Evolutionary conservation across 371 early-diverging fungal species (phyloP).

Genomic region (Umbelopsis sp.): DNA sequence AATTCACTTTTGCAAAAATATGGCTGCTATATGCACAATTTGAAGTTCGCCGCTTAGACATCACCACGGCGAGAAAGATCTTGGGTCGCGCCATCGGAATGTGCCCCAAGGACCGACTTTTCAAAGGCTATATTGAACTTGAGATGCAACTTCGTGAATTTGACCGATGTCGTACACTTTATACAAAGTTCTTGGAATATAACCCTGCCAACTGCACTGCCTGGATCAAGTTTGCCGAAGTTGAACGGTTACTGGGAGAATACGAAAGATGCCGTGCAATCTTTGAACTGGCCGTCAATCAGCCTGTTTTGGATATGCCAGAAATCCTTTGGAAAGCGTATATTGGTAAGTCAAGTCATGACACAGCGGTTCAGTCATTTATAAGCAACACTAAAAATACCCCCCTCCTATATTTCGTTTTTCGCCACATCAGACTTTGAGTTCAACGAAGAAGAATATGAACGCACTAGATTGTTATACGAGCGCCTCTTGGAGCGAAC

Average conservation of each 20-base stretch:
- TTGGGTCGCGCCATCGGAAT: slow-evolving; percentile 88
- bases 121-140: slow-evolving; percentile 95
- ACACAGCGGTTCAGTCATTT: too few relatives aligned
- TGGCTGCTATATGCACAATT: slow-evolving; percentile 94
- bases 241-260: slow-evolving; percentile 89
- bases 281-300: slow-evolving; percentile 87
- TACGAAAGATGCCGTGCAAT: slow-evolving; percentile 86
- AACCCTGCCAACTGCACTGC: slow-evolving; percentile 84
- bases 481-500: slow-evolving; percentile 84
- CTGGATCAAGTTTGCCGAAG: slow-evolving; percentile 94
- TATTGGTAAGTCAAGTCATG: slow-evolving; percentile 54
- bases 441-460: slow-evolving; percentile 79
- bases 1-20: slow-evolving; percentile 95
- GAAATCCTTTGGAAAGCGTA: slow-evolving; percentile 97
- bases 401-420: too few relatives aligned
- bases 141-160: slow-evolving; percentile 93
- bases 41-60: slow-evolving; percentile 80
- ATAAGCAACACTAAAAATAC: too few relatives aligned
- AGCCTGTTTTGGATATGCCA: slow-evolving; percentile 92
- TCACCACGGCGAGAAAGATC: slow-evolving; percentile 78
- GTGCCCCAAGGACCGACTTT: slow-evolving; percentile 83
- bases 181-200: slow-evolving; percentile 87
- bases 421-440: slow-evolving; percentile 77
- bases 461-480: slow-evolving; percentile 80
- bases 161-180: slow-evolving; percentile 90